phyloP scores from a whole-genome alignment of 1,284 basidiomycete genomes.

The Trametes pubescens region DNA sequence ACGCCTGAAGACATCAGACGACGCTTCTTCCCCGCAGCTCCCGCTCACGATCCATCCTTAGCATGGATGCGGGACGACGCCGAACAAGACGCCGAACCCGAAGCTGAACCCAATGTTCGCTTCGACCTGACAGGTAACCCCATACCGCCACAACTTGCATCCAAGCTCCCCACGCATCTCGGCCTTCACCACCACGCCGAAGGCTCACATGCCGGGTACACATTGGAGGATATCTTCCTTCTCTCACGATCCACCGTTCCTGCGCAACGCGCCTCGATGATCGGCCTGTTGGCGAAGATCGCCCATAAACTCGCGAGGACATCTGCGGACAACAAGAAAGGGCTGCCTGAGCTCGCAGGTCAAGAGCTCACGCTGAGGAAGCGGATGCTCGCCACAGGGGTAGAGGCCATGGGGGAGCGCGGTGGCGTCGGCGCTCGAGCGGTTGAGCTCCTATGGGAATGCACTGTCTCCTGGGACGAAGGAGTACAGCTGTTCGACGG shows the following conservation, averaged over 20 bases:
- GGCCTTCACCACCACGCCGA: slow-evolving; percentile 94
- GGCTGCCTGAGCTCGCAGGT: slow-evolving; percentile 52
- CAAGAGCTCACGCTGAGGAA: slow-evolving; percentile 58
- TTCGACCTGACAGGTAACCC: slow-evolving; percentile 81
- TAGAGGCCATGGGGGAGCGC: slow-evolving; percentile 70
- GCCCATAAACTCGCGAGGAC: slow-evolving; percentile 51
- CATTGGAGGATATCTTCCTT: slow-evolving; percentile 86
- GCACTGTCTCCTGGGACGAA: slow-evolving; percentile 68
- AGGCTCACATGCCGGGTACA: slow-evolving; percentile 85
- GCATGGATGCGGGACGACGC: slow-evolving; percentile 72
- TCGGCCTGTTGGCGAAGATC: slow-evolving; percentile 76
- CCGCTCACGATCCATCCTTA: slow-evolving; percentile 73
- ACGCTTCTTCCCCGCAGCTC: slow-evolving; percentile 83
- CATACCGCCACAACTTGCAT: slow-evolving; percentile 60
- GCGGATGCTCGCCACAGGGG: slow-evolving; percentile 69
- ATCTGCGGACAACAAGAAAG: slow-evolving; percentile 30
- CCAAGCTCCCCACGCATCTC: slow-evolving; percentile 77
- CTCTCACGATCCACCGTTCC: slow-evolving; percentile 85
- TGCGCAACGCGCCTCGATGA: slow-evolving; percentile 85
- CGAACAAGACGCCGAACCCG: slow-evolving; percentile 34
- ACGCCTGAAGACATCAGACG: slow-evolving; percentile 84
- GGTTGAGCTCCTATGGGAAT: slow-evolving; percentile 76
- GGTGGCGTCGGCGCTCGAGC: slow-evolving; percentile 73
- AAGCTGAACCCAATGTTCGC: slow-evolving; percentile 50
- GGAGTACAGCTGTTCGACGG: slow-evolving; percentile 51